phyloP scores from a whole-genome alignment of 129 eudicot species.

The Tagetes patula region DNA sequence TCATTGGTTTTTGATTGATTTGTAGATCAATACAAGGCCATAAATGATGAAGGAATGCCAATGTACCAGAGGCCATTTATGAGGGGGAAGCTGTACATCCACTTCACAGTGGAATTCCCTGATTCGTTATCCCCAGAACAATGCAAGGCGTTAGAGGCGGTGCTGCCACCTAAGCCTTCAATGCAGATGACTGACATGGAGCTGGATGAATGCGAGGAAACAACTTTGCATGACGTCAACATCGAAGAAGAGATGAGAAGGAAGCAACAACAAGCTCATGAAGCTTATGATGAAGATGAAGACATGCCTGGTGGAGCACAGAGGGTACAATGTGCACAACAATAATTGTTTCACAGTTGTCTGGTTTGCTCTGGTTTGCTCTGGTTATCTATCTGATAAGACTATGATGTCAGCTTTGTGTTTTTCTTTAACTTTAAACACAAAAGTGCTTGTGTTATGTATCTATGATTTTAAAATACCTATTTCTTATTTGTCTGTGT shows the following conservation, averaged over 20 bases:
- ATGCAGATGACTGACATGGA: constrained; percentile 59
- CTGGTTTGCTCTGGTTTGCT: too few relatives aligned
- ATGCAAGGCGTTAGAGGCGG: constrained; percentile 56
- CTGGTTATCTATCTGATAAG: too few relatives aligned
- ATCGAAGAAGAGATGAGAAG: constrained; percentile 83
- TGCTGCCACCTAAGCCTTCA: constrained; percentile 50
- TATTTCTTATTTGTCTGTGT: too few relatives aligned
- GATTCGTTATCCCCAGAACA: constrained; percentile 50
- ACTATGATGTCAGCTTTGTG: too few relatives aligned
- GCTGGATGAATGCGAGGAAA: constrained; percentile 77
- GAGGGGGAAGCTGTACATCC: constrained; percentile 71
- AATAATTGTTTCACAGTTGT: constrained; percentile 18
- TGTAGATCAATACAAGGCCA: constrained; percentile 65
- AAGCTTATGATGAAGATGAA: constrained; percentile 80
- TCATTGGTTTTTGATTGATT: not conserved
- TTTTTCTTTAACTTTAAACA: too few relatives aligned
- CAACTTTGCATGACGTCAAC: constrained; percentile 71
- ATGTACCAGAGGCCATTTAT: constrained; percentile 81
- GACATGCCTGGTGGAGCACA: constrained; percentile 79
- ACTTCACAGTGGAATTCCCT: constrained; percentile 66
- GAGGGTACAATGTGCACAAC: constrained; percentile 82
- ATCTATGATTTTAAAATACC: too few relatives aligned
- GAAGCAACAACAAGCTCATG: constrained; percentile 57
- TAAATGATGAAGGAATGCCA: constrained; percentile 84
- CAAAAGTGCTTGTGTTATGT: too few relatives aligned